Evolutionary conservation across 345 rosid species (phyloP).

Genomic region (Eucalyptus regnans): DNA sequence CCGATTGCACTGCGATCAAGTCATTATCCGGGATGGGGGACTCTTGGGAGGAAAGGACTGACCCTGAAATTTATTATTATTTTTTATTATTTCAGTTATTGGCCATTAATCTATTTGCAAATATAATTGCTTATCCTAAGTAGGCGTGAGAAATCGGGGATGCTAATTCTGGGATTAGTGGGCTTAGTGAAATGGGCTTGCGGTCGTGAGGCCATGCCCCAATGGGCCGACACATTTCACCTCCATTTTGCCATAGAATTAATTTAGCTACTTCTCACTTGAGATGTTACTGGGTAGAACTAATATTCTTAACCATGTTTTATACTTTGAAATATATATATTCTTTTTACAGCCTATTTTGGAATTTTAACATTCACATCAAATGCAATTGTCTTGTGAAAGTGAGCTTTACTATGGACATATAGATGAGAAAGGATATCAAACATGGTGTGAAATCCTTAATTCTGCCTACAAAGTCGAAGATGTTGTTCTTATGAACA

Average conservation of each 20-base stretch:
- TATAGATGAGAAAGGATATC: not conserved
- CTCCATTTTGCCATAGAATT: not conserved
- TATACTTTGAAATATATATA: too few relatives aligned
- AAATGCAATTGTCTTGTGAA: not conserved
- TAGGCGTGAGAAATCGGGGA: not conserved
- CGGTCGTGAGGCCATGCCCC: not conserved
- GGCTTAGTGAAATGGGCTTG: not conserved
- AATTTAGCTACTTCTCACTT: not conserved
- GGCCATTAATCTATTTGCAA: not conserved
- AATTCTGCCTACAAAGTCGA: not conserved
- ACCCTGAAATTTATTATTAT: not conserved
- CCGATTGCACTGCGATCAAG: not conserved
- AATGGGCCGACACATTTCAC: not conserved
- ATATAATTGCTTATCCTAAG: not conserved
- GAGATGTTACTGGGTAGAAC: not conserved
- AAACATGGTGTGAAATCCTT: not conserved
- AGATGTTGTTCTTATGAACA: not conserved
- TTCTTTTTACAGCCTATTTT: not conserved
- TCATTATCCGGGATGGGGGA: not conserved
- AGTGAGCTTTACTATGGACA: not conserved
- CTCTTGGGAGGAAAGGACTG: not conserved
- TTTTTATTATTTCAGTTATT: not conserved
- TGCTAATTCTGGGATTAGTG: not conserved
- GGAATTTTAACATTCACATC: not conserved
- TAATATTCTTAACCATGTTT: not conserved